Percentiles rank a stretch among this genome's conserved stretches.
phyloP scores from a whole-genome alignment of 148 eudicot species.

The Amaranthus palmeri region DNA sequence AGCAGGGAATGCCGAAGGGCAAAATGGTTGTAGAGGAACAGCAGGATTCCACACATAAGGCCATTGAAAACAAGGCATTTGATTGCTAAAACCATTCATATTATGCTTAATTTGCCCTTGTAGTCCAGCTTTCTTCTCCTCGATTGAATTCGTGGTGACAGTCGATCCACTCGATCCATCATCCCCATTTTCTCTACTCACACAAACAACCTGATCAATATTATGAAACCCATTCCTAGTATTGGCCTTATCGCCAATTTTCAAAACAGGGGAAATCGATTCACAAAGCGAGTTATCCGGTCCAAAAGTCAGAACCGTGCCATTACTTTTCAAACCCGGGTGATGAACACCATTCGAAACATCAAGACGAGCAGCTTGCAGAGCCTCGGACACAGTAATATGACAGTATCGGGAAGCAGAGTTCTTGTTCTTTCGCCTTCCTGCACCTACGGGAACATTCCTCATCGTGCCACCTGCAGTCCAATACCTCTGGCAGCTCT shows the following conservation, averaged over 20 bases:
- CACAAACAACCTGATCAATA: slow-evolving; percentile 8
- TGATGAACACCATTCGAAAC: slow-evolving; percentile 38
- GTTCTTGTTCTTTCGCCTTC: slow-evolving; percentile 84
- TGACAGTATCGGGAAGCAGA: slow-evolving; percentile 52
- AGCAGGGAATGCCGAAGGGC: slow-evolving; percentile 38
- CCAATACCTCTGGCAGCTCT: slow-evolving; percentile 95
- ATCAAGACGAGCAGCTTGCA: slow-evolving; percentile 44
- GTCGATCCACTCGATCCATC: slow-evolving; percentile 51
- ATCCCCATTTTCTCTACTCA: slow-evolving; percentile 10
- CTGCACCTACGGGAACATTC: slow-evolving; percentile 88
- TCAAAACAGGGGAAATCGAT: slow-evolving; percentile 44
- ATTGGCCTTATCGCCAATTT: slow-evolving; percentile 28
- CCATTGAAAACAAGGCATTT: slow-evolving; percentile 68
- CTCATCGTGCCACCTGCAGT: slow-evolving; percentile 98
- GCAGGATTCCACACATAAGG: slow-evolving; percentile 66
- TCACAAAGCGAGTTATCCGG: slow-evolving; percentile 41
- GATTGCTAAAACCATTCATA: slow-evolving; percentile 38
- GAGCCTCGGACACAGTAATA: slow-evolving; percentile 57
- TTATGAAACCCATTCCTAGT: slow-evolving; percentile 30
- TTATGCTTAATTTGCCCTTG: slow-evolving; percentile 30
- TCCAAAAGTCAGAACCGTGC: slow-evolving; percentile 62
- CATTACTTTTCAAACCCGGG: slow-evolving; percentile 38
- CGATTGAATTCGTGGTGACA: slow-evolving; percentile 32
- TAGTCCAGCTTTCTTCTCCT: slow-evolving; percentile 31
- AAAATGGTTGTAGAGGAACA: slow-evolving; percentile 47